These are phyloP conservation scores for Letharia lupina DNA, from an alignment of 495 filamentous ascomycete genomes.

Conservation along the genomic window DNA sequence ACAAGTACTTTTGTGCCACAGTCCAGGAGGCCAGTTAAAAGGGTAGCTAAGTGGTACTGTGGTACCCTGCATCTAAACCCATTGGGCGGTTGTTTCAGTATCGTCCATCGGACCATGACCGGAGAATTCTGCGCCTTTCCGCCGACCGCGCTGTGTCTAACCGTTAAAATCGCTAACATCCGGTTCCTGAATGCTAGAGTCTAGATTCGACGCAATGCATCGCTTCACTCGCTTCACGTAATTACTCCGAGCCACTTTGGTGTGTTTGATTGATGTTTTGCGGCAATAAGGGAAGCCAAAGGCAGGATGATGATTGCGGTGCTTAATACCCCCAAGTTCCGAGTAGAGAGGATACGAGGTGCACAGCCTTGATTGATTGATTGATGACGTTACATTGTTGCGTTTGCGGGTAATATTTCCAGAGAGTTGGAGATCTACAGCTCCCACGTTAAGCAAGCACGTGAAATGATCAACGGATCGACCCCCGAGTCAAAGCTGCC, in stretches of 20 bases:
- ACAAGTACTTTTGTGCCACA: constrained; percentile 1
- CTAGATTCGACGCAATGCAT: neutral
- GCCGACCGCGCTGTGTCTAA: neutral
- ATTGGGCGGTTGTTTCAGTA: constrained; percentile 18
- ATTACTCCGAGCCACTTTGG: neutral
- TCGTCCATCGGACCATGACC: neutral
- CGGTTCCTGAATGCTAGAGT: constrained; percentile 1
- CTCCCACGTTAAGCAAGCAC: constrained; percentile 9
- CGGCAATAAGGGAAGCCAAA: constrained; percentile 7
- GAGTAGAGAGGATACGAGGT: constrained; percentile 2
- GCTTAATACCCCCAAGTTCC: neutral
- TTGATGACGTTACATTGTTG: neutral
- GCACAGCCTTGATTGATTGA: neutral
- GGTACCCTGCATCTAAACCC: constrained; percentile 1
- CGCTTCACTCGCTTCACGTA: neutral
- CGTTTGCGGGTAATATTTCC: constrained; percentile 16
- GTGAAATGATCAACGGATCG: constrained; percentile 20
- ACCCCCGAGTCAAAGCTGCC: constrained; percentile 8
- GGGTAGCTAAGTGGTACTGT: neutral
- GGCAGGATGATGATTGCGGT: neutral
- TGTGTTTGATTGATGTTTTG: constrained; percentile 8
- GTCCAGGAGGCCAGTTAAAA: neutral
- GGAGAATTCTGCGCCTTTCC: constrained; percentile 13
- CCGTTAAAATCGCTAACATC: neutral
- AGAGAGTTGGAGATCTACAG: constrained; percentile 11